A percentile compares a stretch with the other conserved stretches of the same genome.
Evolutionary conservation across 2,329 filamentous ascomycete genomes (phyloP).

Genomic region (Diaporthe australafricana): DNA sequence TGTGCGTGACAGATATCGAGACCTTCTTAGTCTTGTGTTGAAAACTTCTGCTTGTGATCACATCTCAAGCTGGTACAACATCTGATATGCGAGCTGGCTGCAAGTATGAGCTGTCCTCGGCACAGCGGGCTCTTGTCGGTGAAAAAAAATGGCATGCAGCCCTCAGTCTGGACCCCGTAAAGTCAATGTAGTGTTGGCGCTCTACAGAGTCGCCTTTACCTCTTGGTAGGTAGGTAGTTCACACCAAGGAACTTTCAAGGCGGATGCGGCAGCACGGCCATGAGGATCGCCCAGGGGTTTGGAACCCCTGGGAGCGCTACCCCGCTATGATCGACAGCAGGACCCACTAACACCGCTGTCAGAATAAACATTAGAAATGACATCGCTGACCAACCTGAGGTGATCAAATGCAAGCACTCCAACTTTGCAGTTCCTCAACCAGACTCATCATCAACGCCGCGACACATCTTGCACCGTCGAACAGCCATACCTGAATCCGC

Average conservation of each 20-base stretch:
- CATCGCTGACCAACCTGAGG: constrained; percentile 22
- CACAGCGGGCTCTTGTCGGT: background rate
- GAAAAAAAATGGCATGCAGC: background rate
- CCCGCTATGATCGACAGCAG: constrained; percentile 21
- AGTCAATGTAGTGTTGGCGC: background rate
- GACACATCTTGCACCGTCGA: background rate
- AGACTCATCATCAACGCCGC: background rate
- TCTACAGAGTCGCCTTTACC: too few species aligned
- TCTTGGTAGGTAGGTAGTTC: too few species aligned
- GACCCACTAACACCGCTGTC: constrained; percentile 8
- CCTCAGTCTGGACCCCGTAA: background rate
- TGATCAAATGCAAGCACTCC: constrained; percentile 4
- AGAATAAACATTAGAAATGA: constrained; percentile 17
- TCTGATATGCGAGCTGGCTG: background rate
- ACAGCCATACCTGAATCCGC: background rate
- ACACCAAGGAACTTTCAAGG: background rate
- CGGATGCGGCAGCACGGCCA: background rate
- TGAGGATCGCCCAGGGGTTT: constrained; percentile 3
- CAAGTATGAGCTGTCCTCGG: background rate
- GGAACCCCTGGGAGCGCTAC: constrained; percentile 1
- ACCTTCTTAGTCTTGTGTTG: background rate
- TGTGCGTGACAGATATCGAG: background rate
- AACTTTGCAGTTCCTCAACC: background rate
- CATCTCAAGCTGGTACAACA: background rate
- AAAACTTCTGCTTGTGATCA: background rate